A percentile compares a stretch with the other conserved stretches of the same genome.
Evolutionary conservation across 192 early-diverging fungal genomes (phyloP).

Genomic region (Chytriomyces sp.): DNA sequence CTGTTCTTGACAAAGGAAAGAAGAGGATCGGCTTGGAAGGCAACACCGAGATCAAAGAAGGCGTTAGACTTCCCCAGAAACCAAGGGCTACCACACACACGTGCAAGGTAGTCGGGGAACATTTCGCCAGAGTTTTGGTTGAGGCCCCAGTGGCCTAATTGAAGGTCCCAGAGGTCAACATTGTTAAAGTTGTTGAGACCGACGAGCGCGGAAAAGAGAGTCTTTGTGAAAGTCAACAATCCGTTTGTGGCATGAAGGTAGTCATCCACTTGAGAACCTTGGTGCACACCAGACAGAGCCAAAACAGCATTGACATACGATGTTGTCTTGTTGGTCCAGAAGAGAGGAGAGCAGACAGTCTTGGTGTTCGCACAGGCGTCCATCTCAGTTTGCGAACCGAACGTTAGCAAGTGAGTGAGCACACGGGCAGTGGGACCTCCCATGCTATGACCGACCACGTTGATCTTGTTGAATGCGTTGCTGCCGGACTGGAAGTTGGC

Average conservation of each 20-base stretch:
- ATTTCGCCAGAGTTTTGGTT: too few species aligned
- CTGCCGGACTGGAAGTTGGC: too few species aligned
- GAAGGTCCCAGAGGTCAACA: conserved; percentile 24
- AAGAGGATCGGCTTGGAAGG: neutral
- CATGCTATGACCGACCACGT: too few species aligned
- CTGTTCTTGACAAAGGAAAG: conserved; percentile 27
- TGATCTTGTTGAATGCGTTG: neutral
- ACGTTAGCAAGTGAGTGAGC: conserved; percentile 9
- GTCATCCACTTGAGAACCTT: too few species aligned
- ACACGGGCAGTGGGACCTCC: too few species aligned
- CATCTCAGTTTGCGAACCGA: too few species aligned
- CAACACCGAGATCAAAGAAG: conserved; percentile 20
- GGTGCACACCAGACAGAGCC: conserved; percentile 17
- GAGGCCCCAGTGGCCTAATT: too few species aligned
- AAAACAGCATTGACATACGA: conserved; percentile 14
- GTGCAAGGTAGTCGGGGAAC: conserved; percentile 10
- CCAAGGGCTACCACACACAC: conserved; percentile 18
- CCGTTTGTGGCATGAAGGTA: too few species aligned
- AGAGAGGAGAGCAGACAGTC: too few species aligned
- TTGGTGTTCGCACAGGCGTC: too few species aligned
- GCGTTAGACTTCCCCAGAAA: conserved; percentile 22
- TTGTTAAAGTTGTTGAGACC: conserved; percentile 11
- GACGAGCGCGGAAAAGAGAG: neutral
- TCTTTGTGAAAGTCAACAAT: conserved; percentile 1
- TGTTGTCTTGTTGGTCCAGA: too few species aligned